Evolutionary conservation across 345 rosid genomes (phyloP).

Genomic region (Cardiospermum halicacabum): DNA sequence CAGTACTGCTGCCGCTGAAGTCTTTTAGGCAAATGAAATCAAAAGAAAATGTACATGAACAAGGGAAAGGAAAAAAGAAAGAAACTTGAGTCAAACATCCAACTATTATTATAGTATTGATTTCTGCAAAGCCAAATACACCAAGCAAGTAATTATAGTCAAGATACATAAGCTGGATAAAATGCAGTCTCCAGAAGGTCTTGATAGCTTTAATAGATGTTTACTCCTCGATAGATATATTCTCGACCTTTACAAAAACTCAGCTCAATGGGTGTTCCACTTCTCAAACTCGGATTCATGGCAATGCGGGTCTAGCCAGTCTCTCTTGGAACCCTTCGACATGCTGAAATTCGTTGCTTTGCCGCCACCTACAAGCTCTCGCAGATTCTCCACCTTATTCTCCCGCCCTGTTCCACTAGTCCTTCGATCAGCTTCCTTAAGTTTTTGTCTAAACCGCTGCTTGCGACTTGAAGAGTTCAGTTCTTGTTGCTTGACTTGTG

Average conservation of each 20-base stretch:
- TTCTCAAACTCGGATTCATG: slow-evolving; percentile 82
- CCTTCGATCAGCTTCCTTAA: slow-evolving; percentile 79
- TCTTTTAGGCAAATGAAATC: neutral
- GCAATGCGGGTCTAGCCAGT: slow-evolving; percentile 95
- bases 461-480: slow-evolving; percentile 52
- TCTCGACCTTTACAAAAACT: slow-evolving; percentile 2
- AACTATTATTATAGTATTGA: neutral
- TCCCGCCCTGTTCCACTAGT: slow-evolving; percentile 64
- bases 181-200: slow-evolving; percentile 12
- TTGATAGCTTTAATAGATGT: slow-evolving; percentile 7
- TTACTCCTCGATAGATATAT: slow-evolving; percentile 10
- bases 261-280: slow-evolving; percentile 37
- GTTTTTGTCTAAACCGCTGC: slow-evolving; percentile 79
- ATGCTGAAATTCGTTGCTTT: slow-evolving; percentile 30
- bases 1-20: neutral
- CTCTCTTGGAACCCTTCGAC: slow-evolving; percentile 56
- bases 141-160: slow-evolving; percentile 16
- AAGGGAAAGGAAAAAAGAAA: neutral
- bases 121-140: slow-evolving; percentile 12
- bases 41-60: neutral
- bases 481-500: slow-evolving; percentile 60
- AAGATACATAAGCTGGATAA: slow-evolving; percentile 22
- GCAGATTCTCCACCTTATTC: slow-evolving; percentile 73
- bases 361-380: slow-evolving; percentile 64
- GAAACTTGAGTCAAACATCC: neutral